A percentile compares a stretch with the other conserved stretches of the same genome.
phyloP scores from a whole-genome alignment of 306 rosid species.

The Vigna nakashimae region DNA sequence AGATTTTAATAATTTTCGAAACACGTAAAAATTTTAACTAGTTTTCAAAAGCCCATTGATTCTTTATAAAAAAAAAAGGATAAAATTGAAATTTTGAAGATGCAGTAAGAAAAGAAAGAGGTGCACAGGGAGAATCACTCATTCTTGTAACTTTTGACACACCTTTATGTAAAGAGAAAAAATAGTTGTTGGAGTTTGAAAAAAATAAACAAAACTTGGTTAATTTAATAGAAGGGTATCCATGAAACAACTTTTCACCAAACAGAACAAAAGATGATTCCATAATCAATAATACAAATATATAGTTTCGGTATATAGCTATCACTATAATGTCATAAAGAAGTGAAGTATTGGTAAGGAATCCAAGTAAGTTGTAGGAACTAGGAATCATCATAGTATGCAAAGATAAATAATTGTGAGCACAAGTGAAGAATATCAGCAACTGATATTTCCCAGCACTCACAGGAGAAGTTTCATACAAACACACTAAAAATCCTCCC shows the following conservation, averaged over 20 bases:
- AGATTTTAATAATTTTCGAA: too few species aligned
- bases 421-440: constrained; percentile 26
- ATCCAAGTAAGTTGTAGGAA: background rate
- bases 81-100: too few species aligned
- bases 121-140: too few species aligned
- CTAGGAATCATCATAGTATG: background rate
- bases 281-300: background rate
- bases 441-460: constrained; percentile 1
- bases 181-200: too few species aligned
- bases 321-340: background rate
- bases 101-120: too few species aligned
- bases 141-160: too few species aligned
- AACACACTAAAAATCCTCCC: constrained; percentile 4
- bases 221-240: background rate
- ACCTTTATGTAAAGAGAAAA: too few species aligned
- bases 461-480: constrained; percentile 27
- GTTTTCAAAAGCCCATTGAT: too few species aligned
- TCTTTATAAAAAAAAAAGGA: too few species aligned
- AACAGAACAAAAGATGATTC: background rate
- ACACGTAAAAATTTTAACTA: too few species aligned
- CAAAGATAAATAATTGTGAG: background rate
- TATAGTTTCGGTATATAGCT: background rate
- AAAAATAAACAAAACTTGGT: too few species aligned
- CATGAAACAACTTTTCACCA: background rate
- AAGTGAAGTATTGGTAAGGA: background rate